phyloP scores from a whole-genome alignment of 495 filamentous ascomycete species.

The Talaromyces borbonicus region DNA sequence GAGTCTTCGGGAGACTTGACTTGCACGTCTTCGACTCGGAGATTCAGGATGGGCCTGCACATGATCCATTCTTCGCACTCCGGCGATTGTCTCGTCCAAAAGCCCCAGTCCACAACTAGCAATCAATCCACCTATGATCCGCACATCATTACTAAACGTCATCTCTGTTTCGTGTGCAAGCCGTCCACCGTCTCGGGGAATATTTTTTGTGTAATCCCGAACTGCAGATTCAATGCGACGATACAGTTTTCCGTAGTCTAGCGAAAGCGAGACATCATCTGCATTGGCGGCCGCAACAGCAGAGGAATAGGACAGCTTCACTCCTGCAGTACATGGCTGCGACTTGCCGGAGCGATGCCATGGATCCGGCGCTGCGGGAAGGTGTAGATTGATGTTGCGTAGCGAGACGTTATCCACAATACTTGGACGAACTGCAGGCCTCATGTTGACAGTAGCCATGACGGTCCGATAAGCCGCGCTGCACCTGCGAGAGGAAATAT shows the following conservation, averaged over 20 bases:
- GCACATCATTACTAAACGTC: slow-evolving; percentile 26
- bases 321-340: slow-evolving; percentile 34
- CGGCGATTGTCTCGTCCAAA: slow-evolving; percentile 33
- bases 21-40: slow-evolving; percentile 8
- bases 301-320: slow-evolving; percentile 36
- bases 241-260: slow-evolving; percentile 41
- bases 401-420: slow-evolving; percentile 34
- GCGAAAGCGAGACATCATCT: slow-evolving; percentile 35
- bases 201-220: slow-evolving; percentile 21
- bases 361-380: slow-evolving; percentile 34
- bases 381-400: slow-evolving; percentile 32
- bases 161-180: slow-evolving; percentile 17
- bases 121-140: slow-evolving; percentile 29
- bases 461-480: neutral
- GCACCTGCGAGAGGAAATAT: neutral
- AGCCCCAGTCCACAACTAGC: slow-evolving; percentile 29
- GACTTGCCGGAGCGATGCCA: slow-evolving; percentile 36
- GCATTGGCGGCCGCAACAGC: slow-evolving; percentile 30
- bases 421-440: slow-evolving; percentile 25
- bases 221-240: slow-evolving; percentile 33
- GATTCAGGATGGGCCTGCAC: slow-evolving; percentile 17
- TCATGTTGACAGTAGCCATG: slow-evolving; percentile 15
- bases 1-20: slow-evolving; percentile 12
- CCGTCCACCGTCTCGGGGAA: neutral
- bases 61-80: slow-evolving; percentile 31